Percentiles rank a stretch among this genome's conserved stretches.
Evolutionary conservation across 2,329 filamentous ascomycete species (phyloP).

Genomic region (Alternaria novae-zelandiae): DNA sequence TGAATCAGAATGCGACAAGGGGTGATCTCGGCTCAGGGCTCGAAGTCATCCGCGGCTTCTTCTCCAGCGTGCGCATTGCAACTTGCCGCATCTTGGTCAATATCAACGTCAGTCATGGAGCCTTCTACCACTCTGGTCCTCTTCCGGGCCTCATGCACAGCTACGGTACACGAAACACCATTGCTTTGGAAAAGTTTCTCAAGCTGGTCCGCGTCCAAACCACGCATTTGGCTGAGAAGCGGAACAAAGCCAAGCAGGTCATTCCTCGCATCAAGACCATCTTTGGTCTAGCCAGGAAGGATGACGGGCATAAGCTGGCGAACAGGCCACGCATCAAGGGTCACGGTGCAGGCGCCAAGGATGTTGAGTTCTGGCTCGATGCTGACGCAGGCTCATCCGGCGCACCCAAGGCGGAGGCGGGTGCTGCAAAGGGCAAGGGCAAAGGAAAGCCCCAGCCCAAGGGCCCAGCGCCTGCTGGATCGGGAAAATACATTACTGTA

Average conservation of each 20-base stretch:
- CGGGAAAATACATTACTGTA: slow-evolving; percentile 27
- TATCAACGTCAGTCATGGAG: slow-evolving; percentile 64
- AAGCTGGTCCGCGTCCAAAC: slow-evolving; percentile 44
- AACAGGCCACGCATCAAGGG: slow-evolving; percentile 19
- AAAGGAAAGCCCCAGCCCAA: slow-evolving; percentile 11
- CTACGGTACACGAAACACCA: slow-evolving; percentile 20
- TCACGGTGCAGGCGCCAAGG: slow-evolving; percentile 27
- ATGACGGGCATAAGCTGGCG: slow-evolving; percentile 41
- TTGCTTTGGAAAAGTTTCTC: slow-evolving; percentile 44
- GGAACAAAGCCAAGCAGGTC: slow-evolving; percentile 39
- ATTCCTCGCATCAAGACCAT: slow-evolving; percentile 51
- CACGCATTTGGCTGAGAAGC: slow-evolving; percentile 44
- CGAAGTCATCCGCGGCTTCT: slow-evolving; percentile 65
- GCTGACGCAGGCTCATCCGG: not conserved
- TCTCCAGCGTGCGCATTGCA: slow-evolving; percentile 63
- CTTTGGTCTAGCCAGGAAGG: slow-evolving; percentile 44
- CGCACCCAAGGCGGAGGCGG: slow-evolving; percentile 8
- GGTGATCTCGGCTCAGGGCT: slow-evolving; percentile 58
- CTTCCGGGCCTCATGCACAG: slow-evolving; percentile 39
- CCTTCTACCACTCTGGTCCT: slow-evolving; percentile 59
- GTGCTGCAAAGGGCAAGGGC: slow-evolving; percentile 13
- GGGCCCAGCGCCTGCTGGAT: slow-evolving; percentile 1
- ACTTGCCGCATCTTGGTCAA: slow-evolving; percentile 65
- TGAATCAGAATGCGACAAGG: slow-evolving; percentile 46
- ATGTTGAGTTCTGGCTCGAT: slow-evolving; percentile 33